These are phyloP conservation scores for Vigna radiata DNA, from an alignment of 306 rosid species.

Conservation along the genomic window DNA sequence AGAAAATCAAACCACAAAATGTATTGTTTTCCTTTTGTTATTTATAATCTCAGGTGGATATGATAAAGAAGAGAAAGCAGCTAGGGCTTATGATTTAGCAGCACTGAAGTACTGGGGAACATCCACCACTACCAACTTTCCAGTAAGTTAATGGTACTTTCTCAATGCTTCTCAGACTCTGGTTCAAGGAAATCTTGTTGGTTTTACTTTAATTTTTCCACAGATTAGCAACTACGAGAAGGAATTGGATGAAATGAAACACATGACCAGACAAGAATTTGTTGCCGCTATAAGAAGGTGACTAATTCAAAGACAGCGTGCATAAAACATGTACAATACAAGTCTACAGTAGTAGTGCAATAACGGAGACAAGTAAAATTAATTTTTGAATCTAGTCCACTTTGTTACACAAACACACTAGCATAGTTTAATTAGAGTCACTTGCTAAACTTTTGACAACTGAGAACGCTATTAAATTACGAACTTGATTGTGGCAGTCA, in stretches of 20 bases:
- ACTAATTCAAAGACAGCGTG: not conserved
- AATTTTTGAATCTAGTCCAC: not conserved
- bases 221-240: constrained; percentile 94
- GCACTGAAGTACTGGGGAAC: constrained; percentile 99
- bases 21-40: not conserved
- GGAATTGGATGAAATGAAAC: constrained; percentile 96
- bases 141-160: constrained; percentile 52
- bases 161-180: not conserved
- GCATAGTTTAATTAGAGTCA: not conserved
- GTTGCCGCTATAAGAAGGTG: constrained; percentile 95
- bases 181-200: not conserved
- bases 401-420: not conserved
- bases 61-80: constrained; percentile 99
- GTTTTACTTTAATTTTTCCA: constrained; percentile 23
- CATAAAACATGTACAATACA: not conserved
- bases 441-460: not conserved
- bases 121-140: constrained; percentile 96
- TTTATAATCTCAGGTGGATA: constrained; percentile 71
- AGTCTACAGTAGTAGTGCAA: not conserved
- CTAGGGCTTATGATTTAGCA: constrained; percentile 98
- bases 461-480: not conserved
- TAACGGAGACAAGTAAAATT: not conserved
- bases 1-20: not conserved
- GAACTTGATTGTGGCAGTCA: not conserved
- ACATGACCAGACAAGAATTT: constrained; percentile 98